Base-by-base conservation (phyloP, 2,329 filamentous ascomycete species). In the Exophiala viscosa region DNA sequence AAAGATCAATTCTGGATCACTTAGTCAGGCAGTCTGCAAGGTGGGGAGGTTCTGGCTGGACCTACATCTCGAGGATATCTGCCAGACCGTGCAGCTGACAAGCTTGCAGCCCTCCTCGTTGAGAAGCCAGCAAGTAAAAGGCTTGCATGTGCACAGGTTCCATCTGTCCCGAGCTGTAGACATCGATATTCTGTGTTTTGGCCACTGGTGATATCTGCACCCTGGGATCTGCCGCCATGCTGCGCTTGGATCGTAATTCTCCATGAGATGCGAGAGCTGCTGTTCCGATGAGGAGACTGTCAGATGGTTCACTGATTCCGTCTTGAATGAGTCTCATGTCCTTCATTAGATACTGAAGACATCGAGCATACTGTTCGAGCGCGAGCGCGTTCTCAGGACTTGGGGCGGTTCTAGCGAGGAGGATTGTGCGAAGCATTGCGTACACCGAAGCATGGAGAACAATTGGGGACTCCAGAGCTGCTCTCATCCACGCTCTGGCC, bases 371-470 rank as follows among this genome's bases (percentile, higher is more conserved):
- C 13, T 51, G 48, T 17, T 51, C 32, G 10, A 51, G 31, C 9
- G 14, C 17, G 41, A 51, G 31, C 13, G 23, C 15, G 15, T 10
- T 28, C n/a, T 28, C 31, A 8, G 48, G 39, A 1, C 39, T 32
- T 5, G 39, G 14, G 11, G 9, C n/a, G 13, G 42, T 15, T 15
- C 42, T 31, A n/a, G 33, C 31, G 8, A 43, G 18, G 10, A 45
- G 40, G 8, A 45, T 20, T 4, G 48, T 45, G 15, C 41, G 28
- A 3, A 51, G 48, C 41, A 51, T 45, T 7, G 40, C 48, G 31
- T 51, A 51, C 2, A 45, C 48, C 17, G 45, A 36, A 43, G 32
- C 40, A 32, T 51, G 48, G 5, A 51, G 35, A 17, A 33, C 48
- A 10, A 43, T 31, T 7, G 48, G 48, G 6, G 48, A 51, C 40